Evolutionary conservation across 768 basidiomycete genomes (phyloP).

Genomic region (Lanmaoa pseudosensibilis): DNA sequence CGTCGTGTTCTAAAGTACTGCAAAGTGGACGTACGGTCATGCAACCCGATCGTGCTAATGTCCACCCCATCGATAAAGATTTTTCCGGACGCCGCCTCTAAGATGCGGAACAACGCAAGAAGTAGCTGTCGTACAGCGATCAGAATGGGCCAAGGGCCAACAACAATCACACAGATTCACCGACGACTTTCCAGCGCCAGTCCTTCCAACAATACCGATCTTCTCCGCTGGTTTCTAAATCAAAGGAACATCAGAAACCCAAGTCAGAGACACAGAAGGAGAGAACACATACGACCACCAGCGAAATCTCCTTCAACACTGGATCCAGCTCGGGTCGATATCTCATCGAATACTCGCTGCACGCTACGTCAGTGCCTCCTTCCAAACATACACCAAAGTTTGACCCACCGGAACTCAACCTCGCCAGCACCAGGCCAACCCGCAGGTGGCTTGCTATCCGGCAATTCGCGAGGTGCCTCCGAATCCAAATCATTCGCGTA

Average conservation of each 20-base stretch:
- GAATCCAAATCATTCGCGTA: conserved; percentile 65
- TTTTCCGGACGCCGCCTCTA: conserved; percentile 66
- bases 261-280: background rate
- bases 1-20: too few relatives aligned
- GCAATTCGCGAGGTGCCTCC: conserved; percentile 75
- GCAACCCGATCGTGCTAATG: conserved; percentile 71
- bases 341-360: conserved; percentile 66
- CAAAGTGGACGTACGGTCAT: conserved; percentile 40
- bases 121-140: conserved; percentile 42
- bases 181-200: conserved; percentile 79
- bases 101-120: conserved; percentile 73
- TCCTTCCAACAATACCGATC: conserved; percentile 85
- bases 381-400: background rate
- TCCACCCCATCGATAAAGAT: conserved; percentile 77
- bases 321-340: conserved; percentile 82
- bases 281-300: conserved; percentile 57
- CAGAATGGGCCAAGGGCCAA: background rate
- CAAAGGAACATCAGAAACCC: conserved; percentile 6
- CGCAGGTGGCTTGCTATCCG: conserved; percentile 50
- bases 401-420: conserved; percentile 70
- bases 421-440: conserved; percentile 75
- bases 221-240: conserved; percentile 74
- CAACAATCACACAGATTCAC: conserved; percentile 37
- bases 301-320: conserved; percentile 72
- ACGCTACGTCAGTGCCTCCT: background rate